These are phyloP conservation scores for Echinosophora koreensis DNA, from an alignment of 306 rosid species.

Conservation along the genomic window DNA sequence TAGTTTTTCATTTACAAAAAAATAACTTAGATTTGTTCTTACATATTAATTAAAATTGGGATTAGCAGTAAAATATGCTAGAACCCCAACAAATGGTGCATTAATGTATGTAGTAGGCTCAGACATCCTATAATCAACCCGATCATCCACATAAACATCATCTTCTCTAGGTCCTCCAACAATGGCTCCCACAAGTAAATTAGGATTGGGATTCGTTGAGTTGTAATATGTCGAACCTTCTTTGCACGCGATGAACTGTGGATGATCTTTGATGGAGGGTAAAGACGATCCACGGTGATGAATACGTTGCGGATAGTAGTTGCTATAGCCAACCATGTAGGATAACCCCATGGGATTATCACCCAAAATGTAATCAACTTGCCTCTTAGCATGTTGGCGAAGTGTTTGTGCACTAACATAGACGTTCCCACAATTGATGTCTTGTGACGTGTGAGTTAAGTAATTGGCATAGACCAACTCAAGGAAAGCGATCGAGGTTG, in stretches of 20 bases:
- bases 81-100: constrained; percentile 87
- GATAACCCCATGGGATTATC: constrained; percentile 83
- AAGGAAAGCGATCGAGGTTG: constrained; percentile 81
- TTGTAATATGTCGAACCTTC: constrained; percentile 77
- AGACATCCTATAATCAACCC: constrained; percentile 71
- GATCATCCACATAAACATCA: constrained; percentile 70
- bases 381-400: constrained; percentile 64
- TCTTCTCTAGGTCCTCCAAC: constrained; percentile 88
- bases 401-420: constrained; percentile 67
- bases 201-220: constrained; percentile 71
- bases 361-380: constrained; percentile 85
- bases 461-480: constrained; percentile 76
- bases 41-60: constrained; percentile 48
- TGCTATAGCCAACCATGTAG: constrained; percentile 86
- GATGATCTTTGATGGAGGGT: constrained; percentile 74
- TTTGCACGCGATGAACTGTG: constrained; percentile 68
- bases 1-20: constrained; percentile 30
- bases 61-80: constrained; percentile 76
- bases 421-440: constrained; percentile 71
- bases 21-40: too few relatives aligned
- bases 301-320: constrained; percentile 67
- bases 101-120: constrained; percentile 92
- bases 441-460: constrained; percentile 61
- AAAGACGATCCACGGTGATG: constrained; percentile 91
- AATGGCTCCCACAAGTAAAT: constrained; percentile 75